phyloP scores from a whole-genome alignment of 73 alveolate genomes.

The Paramecium pentaurelia region DNA sequence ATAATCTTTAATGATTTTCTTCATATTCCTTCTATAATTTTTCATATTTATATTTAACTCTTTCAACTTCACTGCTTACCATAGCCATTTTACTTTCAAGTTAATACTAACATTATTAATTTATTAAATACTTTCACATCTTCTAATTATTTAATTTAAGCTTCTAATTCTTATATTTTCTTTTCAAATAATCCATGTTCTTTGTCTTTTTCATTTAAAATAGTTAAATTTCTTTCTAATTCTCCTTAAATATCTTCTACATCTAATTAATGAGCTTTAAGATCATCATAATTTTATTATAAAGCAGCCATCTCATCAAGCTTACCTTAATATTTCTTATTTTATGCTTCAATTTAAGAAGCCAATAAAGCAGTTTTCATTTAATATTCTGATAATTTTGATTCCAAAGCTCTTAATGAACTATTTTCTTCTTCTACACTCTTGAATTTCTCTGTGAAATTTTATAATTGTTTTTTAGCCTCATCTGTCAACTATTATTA shows the following conservation, averaged over 20 bases:
- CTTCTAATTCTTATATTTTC: neutral
- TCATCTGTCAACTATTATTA: neutral
- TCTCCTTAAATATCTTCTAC: neutral
- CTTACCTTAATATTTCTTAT: neutral
- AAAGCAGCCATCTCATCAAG: neutral
- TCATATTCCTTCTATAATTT: neutral
- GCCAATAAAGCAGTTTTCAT: conserved; percentile 18
- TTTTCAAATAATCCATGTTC: neutral
- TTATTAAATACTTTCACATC: neutral
- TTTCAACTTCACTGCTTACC: conserved; percentile 10
- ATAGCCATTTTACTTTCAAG: conserved; percentile 19
- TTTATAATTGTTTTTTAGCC: neutral
- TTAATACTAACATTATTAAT: neutral
- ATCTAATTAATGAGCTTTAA: neutral
- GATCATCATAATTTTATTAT: neutral
- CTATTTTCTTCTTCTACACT: conserved; percentile 13
- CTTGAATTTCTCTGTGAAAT: neutral
- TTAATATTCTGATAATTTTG: neutral
- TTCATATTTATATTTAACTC: neutral
- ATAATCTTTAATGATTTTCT: neutral
- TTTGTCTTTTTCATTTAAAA: neutral
- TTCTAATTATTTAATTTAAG: neutral
- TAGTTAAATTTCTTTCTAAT: neutral
- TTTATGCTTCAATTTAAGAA: neutral
- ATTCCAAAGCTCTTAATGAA: neutral